Percentiles rank a stretch among this genome's conserved stretches.
Conservation (phyloP, 2,329 filamentous ascomycete species). For the Neofusicoccum umdonicola region DNA sequence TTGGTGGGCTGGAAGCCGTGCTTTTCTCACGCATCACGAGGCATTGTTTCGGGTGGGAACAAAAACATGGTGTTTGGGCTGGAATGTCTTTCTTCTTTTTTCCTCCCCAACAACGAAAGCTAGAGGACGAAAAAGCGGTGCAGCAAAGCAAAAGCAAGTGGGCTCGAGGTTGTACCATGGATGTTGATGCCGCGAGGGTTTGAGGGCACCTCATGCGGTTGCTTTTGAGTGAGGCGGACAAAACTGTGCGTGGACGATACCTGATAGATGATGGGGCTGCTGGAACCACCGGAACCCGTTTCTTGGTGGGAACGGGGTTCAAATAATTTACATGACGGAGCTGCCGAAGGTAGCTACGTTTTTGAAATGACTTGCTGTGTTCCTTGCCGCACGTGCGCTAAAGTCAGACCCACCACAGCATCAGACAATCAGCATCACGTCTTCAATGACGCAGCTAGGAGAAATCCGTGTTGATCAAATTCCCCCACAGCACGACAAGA, state of each 20-base stretch:
- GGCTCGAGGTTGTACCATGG: neutral
- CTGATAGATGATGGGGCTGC: slow-evolving; percentile 2
- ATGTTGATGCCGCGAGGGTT: neutral
- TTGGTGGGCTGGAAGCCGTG: neutral
- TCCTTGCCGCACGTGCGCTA: no score
- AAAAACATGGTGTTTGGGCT: slow-evolving; percentile 15
- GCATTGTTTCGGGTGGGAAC: neutral
- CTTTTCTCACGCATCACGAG: slow-evolving; percentile 14
- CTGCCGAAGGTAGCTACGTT: neutral
- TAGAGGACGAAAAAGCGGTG: slow-evolving; percentile 1
- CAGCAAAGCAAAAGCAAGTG: neutral
- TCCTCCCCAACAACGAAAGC: neutral
- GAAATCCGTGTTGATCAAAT: no score
- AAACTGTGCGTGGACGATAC: neutral
- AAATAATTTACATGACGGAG: neutral
- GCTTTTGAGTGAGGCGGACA: neutral
- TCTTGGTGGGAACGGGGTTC: neutral
- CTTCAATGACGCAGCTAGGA: no score
- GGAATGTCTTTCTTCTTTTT: slow-evolving; percentile 4
- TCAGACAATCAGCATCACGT: no score
- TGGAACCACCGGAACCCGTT: neutral
- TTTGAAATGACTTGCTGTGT: no score
- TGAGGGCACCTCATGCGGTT: neutral
- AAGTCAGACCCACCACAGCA: no score
- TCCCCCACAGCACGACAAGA: no score